phyloP scores from a whole-genome alignment of 345 rosid species.

The Atalantia buxifolia region DNA sequence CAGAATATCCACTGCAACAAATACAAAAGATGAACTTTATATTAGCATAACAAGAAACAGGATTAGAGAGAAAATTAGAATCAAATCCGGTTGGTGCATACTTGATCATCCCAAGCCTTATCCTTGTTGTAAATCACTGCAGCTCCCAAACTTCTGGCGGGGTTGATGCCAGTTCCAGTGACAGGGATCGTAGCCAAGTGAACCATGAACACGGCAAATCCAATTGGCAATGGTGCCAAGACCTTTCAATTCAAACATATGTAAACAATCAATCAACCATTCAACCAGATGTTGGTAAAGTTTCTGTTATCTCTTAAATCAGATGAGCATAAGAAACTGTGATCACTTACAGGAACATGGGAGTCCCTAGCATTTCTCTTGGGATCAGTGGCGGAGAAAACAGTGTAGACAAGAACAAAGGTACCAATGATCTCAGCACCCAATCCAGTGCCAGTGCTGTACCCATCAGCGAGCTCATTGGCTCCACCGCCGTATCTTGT shows the following conservation, averaged over 20 bases:
- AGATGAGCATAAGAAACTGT: no score
- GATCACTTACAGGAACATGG: slow-evolving; percentile 53
- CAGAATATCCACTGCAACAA: slow-evolving; percentile 64
- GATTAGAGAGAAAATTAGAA: not conserved
- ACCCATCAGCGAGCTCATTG: slow-evolving; percentile 42
- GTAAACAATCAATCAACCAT: not conserved
- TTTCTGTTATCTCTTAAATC: not conserved
- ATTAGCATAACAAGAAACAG: not conserved
- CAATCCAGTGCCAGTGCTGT: slow-evolving; percentile 55
- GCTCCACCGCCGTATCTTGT: slow-evolving; percentile 60
- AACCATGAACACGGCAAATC: slow-evolving; percentile 69
- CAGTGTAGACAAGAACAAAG: no score
- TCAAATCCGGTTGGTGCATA: slow-evolving; percentile 10
- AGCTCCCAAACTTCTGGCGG: slow-evolving; percentile 64
- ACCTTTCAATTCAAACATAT: slow-evolving; percentile 28
- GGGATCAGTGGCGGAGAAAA: slow-evolving; percentile 56
- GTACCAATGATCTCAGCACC: no score
- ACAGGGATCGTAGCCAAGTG: slow-evolving; percentile 66
- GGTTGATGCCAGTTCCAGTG: slow-evolving; percentile 71
- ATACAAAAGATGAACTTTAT: not conserved
- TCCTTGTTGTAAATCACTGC: slow-evolving; percentile 44
- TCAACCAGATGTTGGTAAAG: not conserved
- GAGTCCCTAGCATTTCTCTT: slow-evolving; percentile 63
- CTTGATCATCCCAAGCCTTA: slow-evolving; percentile 62
- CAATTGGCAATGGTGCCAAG: slow-evolving; percentile 67